These are phyloP conservation scores for Camellia japonica DNA, from an alignment of 148 eudicot genomes.

Conservation along the genomic window DNA sequence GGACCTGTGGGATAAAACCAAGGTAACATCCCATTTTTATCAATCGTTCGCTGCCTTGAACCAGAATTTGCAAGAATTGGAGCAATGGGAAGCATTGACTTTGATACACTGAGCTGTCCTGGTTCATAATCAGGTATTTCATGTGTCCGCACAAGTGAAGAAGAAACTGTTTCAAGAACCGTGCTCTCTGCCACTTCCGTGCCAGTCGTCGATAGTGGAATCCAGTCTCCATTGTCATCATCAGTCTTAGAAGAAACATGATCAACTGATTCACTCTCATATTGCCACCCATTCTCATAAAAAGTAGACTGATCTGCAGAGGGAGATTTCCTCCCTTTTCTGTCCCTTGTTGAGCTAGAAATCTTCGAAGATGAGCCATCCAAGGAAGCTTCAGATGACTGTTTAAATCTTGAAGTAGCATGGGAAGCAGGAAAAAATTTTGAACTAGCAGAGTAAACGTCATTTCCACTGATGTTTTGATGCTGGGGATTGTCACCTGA, in stretches of 20 bases:
- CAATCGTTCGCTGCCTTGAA: conserved; percentile 30
- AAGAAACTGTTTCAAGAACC: conserved; percentile 21
- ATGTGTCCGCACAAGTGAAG: conserved; percentile 16
- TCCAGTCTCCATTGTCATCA: conserved; percentile 27
- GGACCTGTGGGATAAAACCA: conserved; percentile 47
- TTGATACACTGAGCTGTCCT: conserved; percentile 23
- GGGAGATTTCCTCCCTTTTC: conserved; percentile 26
- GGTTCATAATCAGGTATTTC: conserved; percentile 27
- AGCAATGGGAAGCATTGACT: conserved; percentile 30
- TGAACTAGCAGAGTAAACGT: conserved; percentile 19
- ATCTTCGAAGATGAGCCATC: conserved; percentile 32
- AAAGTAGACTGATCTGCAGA: conserved; percentile 17
- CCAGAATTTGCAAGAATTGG: conserved; percentile 32
- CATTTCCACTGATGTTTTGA: conserved; percentile 15
- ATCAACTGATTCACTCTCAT: conserved; percentile 18
- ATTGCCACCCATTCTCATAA: conserved; percentile 16
- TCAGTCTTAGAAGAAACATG: conserved; percentile 24
- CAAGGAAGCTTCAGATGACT: conserved; percentile 43
- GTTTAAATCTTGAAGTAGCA: conserved; percentile 33
- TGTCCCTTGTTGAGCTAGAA: conserved; percentile 21
- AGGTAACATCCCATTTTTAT: conserved; percentile 36
- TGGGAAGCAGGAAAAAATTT: conserved; percentile 31
- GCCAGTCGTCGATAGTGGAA: conserved; percentile 23
- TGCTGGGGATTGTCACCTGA: conserved; percentile 10
- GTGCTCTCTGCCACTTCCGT: conserved; percentile 19